Evolutionary conservation across 371 early-diverging fungal species (phyloP), one percentile per base, ranked within the genome.

Genomic region (Zopfochytrium polystomum): DNA sequence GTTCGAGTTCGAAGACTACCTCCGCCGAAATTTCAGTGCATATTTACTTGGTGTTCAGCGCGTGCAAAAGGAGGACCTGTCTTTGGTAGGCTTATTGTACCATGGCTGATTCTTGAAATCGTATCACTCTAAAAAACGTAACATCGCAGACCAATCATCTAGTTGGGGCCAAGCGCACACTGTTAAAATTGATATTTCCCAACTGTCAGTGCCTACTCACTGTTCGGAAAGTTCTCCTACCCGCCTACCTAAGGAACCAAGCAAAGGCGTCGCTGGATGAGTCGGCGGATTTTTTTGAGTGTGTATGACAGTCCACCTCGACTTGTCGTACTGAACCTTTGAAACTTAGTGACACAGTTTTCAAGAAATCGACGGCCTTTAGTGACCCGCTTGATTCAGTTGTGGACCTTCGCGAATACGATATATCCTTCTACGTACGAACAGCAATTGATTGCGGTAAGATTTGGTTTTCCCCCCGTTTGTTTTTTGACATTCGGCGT

Each of bases 341-440:
- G n/a, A n/a, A n/a, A n/a, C n/a, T n/a, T n/a, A n/a, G n/a, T n/a
- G 22, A 48, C 7, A 38, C 22, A 45, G 29, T 15, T 32, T 4
- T 23, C 30, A 52, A 46, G n/a, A 61, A 61, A 32, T 26, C 54
- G 7, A 38, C 38, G 7, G 7, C 38, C 38, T 38, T 11, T 18
- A 38, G 11, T 38, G 38, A 38, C 18, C 38, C 38, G 38, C 38
- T 38, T 2, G 63, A 63, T 22, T 47, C 48, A 55, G 84, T 98
- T 13, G 70, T 88, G 15, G 98, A 93, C 65, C 82, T 96, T 42
- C 85, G 97, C 27, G 98, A 98, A 70, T 91, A 90, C 64, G 98
- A 98, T 69, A 83, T 98, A 15, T 89, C 91, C 22, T 98, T 95
- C 67, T 91, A 94, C 67, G 79, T 89, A 44, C 88, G 98, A 20